A percentile compares a stretch with the other conserved stretches of the same genome.
Conservation (phyloP, 306 rosid genomes). For the Corylus americana region DNA sequence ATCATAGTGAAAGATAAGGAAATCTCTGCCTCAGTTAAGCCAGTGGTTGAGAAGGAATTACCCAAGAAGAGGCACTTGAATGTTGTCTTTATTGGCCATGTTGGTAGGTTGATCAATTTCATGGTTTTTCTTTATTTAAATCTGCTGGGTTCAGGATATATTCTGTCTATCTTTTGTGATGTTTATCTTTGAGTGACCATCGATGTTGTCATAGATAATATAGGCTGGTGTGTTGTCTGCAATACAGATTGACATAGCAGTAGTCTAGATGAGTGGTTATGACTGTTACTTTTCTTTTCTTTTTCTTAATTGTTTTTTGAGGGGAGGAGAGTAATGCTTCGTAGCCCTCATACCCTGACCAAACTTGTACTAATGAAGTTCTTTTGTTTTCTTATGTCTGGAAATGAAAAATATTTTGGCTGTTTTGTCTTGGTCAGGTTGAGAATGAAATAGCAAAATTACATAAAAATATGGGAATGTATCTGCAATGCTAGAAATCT, state of each 20-base stretch:
- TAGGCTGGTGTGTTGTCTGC: neutral
- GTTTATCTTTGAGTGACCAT: neutral
- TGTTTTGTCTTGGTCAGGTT: neutral
- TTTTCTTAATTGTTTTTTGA: neutral
- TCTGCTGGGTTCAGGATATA: constrained; percentile 1
- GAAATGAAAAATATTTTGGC: neutral
- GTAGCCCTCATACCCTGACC: neutral
- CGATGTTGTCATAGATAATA: neutral
- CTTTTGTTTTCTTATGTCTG: neutral
- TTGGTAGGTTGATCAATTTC: constrained; percentile 61
- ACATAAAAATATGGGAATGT: neutral
- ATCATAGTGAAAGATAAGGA: constrained; percentile 58
- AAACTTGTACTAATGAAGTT: neutral
- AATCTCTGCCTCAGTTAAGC: constrained; percentile 29
- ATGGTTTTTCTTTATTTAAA: constrained; percentile 5
- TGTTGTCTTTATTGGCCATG: constrained; percentile 95
- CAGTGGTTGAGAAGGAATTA: constrained; percentile 32
- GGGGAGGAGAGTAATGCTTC: neutral
- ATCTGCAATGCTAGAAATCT: too few species aligned
- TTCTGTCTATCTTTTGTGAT: neutral
- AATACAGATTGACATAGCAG: neutral
- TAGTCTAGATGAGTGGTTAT: neutral
- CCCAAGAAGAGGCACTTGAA: constrained; percentile 75
- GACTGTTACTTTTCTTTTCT: neutral
- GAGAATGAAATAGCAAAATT: neutral